Percentiles rank a stretch among this genome's conserved stretches.
Evolutionary conservation across 352 stramenopile genomes (phyloP).

Genomic region (Thalassiosira mediterranea): DNA sequence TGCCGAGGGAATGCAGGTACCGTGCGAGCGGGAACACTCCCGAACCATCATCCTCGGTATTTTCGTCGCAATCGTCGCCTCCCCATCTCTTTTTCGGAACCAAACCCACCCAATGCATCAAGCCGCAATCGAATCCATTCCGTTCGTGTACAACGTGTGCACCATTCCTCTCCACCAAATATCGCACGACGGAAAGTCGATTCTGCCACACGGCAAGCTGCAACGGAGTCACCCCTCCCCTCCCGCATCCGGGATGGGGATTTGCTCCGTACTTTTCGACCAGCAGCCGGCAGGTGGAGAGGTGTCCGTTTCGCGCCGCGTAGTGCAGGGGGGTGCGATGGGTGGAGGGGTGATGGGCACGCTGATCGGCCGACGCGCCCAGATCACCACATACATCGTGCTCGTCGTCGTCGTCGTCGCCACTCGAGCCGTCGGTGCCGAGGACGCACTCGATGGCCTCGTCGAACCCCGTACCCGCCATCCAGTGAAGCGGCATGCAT

Average conservation of each 20-base stretch:
- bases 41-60: slow-evolving; percentile 35
- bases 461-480: slow-evolving; percentile 47
- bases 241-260: slow-evolving; percentile 45
- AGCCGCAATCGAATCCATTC: slow-evolving; percentile 79
- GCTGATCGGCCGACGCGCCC: slow-evolving; percentile 24
- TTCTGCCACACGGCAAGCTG: slow-evolving; percentile 85
- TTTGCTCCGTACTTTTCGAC: slow-evolving; percentile 54
- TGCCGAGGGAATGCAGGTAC: slow-evolving; percentile 55
- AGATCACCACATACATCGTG: neutral
- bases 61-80: slow-evolving; percentile 30
- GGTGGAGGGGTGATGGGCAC: slow-evolving; percentile 39
- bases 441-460: slow-evolving; percentile 47
- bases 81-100: slow-evolving; percentile 55
- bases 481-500: slow-evolving; percentile 57
- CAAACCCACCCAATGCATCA: slow-evolving; percentile 81
- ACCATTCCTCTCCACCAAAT: slow-evolving; percentile 55
- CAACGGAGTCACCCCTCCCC: slow-evolving; percentile 76
- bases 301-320: slow-evolving; percentile 70
- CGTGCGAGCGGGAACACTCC: slow-evolving; percentile 63
- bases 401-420: neutral
- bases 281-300: slow-evolving; percentile 54
- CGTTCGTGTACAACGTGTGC: slow-evolving; percentile 54
- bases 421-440: neutral
- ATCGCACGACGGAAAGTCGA: slow-evolving; percentile 62
- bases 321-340: slow-evolving; percentile 76